phyloP scores from a whole-genome alignment of 2,329 filamentous ascomycete species.

The Alternaria sp. region DNA sequence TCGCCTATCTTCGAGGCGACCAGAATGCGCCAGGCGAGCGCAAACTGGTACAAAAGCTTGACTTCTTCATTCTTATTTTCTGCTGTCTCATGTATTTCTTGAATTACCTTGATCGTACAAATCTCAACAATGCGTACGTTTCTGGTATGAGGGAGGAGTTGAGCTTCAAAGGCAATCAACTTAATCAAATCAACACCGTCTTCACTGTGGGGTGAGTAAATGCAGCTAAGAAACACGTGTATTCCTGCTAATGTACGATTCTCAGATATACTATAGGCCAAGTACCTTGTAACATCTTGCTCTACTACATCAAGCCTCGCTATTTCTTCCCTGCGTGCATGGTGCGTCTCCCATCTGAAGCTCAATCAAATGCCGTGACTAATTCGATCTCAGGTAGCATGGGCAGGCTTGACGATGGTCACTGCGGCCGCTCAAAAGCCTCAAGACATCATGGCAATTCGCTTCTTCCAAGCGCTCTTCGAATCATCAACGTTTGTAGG shows the following conservation, averaged over 20 bases:
- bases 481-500: conserved; percentile 65
- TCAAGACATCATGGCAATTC: conserved; percentile 66
- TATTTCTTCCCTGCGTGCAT: conserved; percentile 71
- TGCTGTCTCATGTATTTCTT: conserved; percentile 63
- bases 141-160: conserved; percentile 56
- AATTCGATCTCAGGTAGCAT: conserved; percentile 51
- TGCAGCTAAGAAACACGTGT: background rate
- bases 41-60: conserved; percentile 65
- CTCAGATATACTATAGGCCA: conserved; percentile 62
- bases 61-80: conserved; percentile 71
- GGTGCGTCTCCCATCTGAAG: conserved; percentile 45
- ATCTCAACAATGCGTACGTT: conserved; percentile 56
- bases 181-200: conserved; percentile 58
- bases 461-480: conserved; percentile 62
- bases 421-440: conserved; percentile 63
- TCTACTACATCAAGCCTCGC: conserved; percentile 70
- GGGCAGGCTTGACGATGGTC: conserved; percentile 70
- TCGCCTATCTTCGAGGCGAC: conserved; percentile 48
- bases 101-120: conserved; percentile 51
- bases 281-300: conserved; percentile 54
- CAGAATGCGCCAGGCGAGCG: conserved; percentile 52
- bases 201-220: conserved; percentile 43
- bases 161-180: conserved; percentile 51
- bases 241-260: background rate
- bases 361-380: background rate